A percentile compares a stretch with the other conserved stretches of the same genome.
phyloP scores from a whole-genome alignment of 345 rosid species.

The Theobroma cacao region DNA sequence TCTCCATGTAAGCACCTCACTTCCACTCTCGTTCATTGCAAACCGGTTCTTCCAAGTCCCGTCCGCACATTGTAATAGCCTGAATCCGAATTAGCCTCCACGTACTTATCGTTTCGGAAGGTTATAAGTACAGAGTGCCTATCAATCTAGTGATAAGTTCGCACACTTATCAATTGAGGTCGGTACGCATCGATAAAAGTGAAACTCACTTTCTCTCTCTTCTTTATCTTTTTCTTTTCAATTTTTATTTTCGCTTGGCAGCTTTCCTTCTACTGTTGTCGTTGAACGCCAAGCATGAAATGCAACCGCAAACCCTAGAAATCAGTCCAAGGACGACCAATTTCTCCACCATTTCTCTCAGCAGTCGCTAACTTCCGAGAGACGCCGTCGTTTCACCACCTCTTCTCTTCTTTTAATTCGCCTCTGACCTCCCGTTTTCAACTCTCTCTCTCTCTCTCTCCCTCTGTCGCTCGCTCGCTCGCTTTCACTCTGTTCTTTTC shows the following conservation, averaged over 20 bases:
- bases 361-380: background rate
- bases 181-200: constrained; percentile 56
- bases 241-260: background rate
- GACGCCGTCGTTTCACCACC: constrained; percentile 16
- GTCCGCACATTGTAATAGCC: background rate
- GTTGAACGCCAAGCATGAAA: constrained; percentile 32
- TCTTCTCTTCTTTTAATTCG: background rate
- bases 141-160: constrained; percentile 4
- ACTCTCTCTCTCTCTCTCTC: background rate
- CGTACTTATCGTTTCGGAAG: background rate
- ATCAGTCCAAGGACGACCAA: constrained; percentile 10
- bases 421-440: background rate
- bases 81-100: background rate
- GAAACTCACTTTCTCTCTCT: constrained; percentile 38
- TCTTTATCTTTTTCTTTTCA: constrained; percentile 30
- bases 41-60: no score
- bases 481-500: background rate
- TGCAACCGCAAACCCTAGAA: constrained; percentile 33
- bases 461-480: background rate
- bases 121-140: accelerated
- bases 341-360: background rate
- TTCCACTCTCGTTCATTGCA: no score
- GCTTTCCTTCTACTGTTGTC: constrained; percentile 26
- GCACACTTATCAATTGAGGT: background rate
- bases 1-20: background rate